Percentiles rank a stretch among this genome's conserved stretches.
Conservation (phyloP, 768 basidiomycete genomes). For the Tricholoma matsutake region DNA sequence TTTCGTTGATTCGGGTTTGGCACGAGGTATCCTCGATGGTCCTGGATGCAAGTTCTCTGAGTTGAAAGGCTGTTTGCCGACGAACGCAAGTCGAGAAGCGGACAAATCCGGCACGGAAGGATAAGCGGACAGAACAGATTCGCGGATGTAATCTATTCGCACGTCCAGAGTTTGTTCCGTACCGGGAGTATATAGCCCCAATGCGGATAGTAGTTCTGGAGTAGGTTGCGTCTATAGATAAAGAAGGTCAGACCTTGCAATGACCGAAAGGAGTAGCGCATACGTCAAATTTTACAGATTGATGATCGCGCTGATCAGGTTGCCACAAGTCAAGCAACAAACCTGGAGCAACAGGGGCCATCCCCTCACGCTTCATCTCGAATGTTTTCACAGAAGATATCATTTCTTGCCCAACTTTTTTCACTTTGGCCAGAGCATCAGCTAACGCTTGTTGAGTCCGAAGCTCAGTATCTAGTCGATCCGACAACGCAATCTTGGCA, state of each 20-base stretch:
- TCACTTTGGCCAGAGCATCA: slow-evolving; percentile 20
- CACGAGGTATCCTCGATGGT: slow-evolving; percentile 7
- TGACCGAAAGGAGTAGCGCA: background rate
- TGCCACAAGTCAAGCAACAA: slow-evolving; percentile 17
- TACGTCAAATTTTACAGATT: slow-evolving; percentile 17
- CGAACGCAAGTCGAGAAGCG: background rate
- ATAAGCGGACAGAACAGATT: slow-evolving; percentile 23
- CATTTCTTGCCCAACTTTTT: slow-evolving; percentile 9
- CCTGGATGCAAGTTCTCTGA: background rate
- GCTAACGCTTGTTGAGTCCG: slow-evolving; percentile 21
- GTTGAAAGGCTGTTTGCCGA: background rate
- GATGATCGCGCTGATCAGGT: background rate
- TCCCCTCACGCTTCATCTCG: slow-evolving; percentile 3
- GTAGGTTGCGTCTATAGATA: slow-evolving; percentile 17
- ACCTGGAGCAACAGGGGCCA: background rate
- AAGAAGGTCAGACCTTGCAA: background rate
- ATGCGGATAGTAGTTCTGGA: slow-evolving; percentile 17
- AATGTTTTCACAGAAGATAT: background rate
- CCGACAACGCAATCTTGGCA: slow-evolving; percentile 20
- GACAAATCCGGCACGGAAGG: slow-evolving; percentile 21
- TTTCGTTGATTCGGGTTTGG: background rate
- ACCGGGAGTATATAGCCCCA: slow-evolving; percentile 14
- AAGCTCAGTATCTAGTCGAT: slow-evolving; percentile 19
- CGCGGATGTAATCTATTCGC: slow-evolving; percentile 28
- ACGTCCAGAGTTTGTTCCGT: slow-evolving; percentile 12